Conservation (phyloP, 305 asterid species). For the Solanum hybrid region DNA sequence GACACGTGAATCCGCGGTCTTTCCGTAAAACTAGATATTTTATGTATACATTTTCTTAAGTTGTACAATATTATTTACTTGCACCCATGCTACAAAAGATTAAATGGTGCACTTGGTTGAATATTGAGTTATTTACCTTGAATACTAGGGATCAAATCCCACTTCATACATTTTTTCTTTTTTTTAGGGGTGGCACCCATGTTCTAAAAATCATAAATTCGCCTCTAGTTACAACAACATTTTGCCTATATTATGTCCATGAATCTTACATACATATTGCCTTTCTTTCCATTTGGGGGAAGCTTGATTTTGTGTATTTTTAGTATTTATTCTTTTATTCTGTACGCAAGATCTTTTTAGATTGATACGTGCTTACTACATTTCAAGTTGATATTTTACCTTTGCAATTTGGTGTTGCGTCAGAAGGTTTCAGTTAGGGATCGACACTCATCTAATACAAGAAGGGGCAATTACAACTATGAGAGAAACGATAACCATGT, state of each 20-base stretch:
- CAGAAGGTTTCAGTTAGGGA: conserved; percentile 71
- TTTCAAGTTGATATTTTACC: conserved; percentile 8
- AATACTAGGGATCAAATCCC: not conserved
- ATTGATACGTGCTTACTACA: not conserved
- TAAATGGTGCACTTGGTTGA: not conserved
- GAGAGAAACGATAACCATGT: conserved; percentile 57
- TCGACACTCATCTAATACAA: conserved; percentile 47
- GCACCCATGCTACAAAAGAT: not conserved
- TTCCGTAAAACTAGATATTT: not conserved
- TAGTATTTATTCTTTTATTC: not conserved
- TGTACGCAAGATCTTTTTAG: not conserved
- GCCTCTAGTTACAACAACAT: not conserved
- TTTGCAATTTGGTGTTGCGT: conserved; percentile 22
- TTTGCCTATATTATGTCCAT: not conserved
- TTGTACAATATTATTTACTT: not conserved
- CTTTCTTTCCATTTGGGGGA: not conserved
- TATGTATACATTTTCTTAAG: not conserved
- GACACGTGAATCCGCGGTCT: not conserved
- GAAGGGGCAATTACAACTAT: conserved; percentile 72
- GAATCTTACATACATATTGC: not conserved
- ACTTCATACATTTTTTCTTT: not conserved
- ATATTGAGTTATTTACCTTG: not conserved
- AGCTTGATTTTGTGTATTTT: not conserved
- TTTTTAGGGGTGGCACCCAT: not conserved
- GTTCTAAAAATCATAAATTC: not conserved